Base-by-base conservation (phyloP, 306 rosid genomes). In the Cucurbita ficifolia region DNA sequence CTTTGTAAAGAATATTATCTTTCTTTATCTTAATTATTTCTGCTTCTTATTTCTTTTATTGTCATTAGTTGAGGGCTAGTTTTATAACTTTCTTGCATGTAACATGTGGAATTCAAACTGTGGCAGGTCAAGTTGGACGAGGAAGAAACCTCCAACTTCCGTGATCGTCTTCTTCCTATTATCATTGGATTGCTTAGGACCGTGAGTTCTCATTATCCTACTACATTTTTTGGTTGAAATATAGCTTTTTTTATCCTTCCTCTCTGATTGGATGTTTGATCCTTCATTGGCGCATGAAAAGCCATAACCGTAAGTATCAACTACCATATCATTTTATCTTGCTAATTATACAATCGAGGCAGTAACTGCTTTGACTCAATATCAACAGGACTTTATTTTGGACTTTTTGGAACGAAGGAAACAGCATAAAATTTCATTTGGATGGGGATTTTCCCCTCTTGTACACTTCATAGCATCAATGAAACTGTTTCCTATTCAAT, bases 171-270 rank as follows among this genome's bases (percentile, higher is more conserved):
- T 84, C 97, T 95, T 76, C 99, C 99, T 69, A 78, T 85, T 64
- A 88, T 88, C 48, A 86, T 95, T 84, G 99, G 99, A 82, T 82
- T 95, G 90, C 99, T 95, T 53, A 91, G 97, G 90, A 95, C 97
- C 1, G 99, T 95, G 85, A 91, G 99, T 88, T 75, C 45, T 50
- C 18, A 35, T 46, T 63, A 38, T 6, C 38, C 13, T 46, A 29
- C 48, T 60, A 36, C 70, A 61, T 9, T 55, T 52, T 72, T 62
- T 78, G 24, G 56, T 16, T 53, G 76, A 39, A 73, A 42, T 11
- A 35, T 54, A 36, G 12, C 53, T 36, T 51, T 12, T 12, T 72
- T 18, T 36, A 10, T 35, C 62, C 46, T 17, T 33, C 61, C 50
- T 72, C 33, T 72, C 29, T 49, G 57, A 36, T 50, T 24, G 58